phyloP scores from a whole-genome alignment of 495 filamentous ascomycete species.

The Daldinia concentrica region DNA sequence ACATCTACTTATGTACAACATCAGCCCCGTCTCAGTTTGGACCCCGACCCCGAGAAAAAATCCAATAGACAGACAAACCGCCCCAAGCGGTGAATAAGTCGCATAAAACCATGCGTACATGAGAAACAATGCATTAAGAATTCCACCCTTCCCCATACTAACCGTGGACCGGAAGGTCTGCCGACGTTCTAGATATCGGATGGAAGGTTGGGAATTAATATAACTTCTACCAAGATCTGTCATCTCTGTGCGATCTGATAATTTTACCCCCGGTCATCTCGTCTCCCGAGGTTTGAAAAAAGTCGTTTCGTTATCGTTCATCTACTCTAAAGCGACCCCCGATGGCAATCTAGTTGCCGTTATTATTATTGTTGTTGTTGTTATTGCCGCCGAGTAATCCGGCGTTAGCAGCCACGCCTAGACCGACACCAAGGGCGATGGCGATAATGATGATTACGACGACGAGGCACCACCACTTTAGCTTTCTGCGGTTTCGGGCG shows the following conservation, averaged over 20 bases:
- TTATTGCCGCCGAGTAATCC: conserved; percentile 23
- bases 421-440: conserved; percentile 60
- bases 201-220: conserved; percentile 34
- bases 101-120: conserved; percentile 33
- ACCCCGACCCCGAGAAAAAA: conserved; percentile 26
- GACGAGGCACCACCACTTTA: conserved; percentile 77
- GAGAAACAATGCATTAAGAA: conserved; percentile 37
- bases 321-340: neutral
- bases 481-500: conserved; percentile 65
- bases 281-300: neutral
- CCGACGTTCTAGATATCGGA: conserved; percentile 24
- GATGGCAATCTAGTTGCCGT: neutral
- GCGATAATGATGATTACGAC: conserved; percentile 64
- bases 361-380: conserved; percentile 7
- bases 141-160: neutral
- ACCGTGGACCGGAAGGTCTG: conserved; percentile 19
- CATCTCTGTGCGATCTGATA: conserved; percentile 13
- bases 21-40: conserved; percentile 20
- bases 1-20: conserved; percentile 42
- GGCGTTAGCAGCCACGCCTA: conserved; percentile 45
- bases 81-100: conserved; percentile 18
- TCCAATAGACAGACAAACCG: conserved; percentile 17
- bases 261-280: neutral
- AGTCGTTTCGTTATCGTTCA: conserved; percentile 3
- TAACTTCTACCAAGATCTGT: conserved; percentile 23